These are phyloP conservation scores for Botrytis elliptica DNA, from an alignment of 2,329 filamentous ascomycete genomes.

Conservation along the genomic window DNA sequence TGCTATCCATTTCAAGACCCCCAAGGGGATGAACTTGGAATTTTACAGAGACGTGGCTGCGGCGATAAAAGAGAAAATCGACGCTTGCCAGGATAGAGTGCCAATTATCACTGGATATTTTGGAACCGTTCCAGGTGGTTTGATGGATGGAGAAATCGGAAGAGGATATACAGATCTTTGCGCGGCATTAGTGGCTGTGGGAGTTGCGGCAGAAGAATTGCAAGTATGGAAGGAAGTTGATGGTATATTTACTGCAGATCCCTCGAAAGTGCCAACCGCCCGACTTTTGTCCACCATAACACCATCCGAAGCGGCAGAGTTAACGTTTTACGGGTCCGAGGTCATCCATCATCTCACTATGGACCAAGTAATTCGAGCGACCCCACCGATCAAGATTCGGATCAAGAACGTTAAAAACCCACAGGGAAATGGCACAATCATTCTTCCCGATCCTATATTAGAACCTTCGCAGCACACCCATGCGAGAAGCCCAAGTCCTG, in stretches of 20 bases:
- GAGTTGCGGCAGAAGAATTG: slow-evolving; percentile 79
- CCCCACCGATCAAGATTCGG: slow-evolving; percentile 75
- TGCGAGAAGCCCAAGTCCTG: slow-evolving; percentile 47
- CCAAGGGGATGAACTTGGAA: slow-evolving; percentile 58
- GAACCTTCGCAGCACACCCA: slow-evolving; percentile 54
- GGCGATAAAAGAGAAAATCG: slow-evolving; percentile 62
- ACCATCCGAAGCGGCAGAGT: slow-evolving; percentile 88
- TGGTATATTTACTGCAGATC: slow-evolving; percentile 83
- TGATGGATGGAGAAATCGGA: slow-evolving; percentile 85
- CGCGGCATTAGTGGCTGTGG: slow-evolving; percentile 86
- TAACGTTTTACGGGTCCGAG: slow-evolving; percentile 92
- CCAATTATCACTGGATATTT: slow-evolving; percentile 93
- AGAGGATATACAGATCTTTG: slow-evolving; percentile 97
- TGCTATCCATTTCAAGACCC: slow-evolving; percentile 65
- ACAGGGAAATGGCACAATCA: slow-evolving; percentile 72
- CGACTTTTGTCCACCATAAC: slow-evolving; percentile 84
- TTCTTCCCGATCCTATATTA: slow-evolving; percentile 69
- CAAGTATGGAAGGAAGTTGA: slow-evolving; percentile 99
- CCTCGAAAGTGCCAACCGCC: slow-evolving; percentile 89
- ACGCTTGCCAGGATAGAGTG: slow-evolving; percentile 63
- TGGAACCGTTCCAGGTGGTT: slow-evolving; percentile 83
- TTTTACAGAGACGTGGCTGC: slow-evolving; percentile 69
- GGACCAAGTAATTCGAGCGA: slow-evolving; percentile 89
- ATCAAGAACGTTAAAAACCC: slow-evolving; percentile 94
- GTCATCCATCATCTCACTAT: slow-evolving; percentile 99